These are phyloP conservation scores for Candida sp. DNA, from an alignment of 1,139 yeast species.

Conservation along the genomic window DNA sequence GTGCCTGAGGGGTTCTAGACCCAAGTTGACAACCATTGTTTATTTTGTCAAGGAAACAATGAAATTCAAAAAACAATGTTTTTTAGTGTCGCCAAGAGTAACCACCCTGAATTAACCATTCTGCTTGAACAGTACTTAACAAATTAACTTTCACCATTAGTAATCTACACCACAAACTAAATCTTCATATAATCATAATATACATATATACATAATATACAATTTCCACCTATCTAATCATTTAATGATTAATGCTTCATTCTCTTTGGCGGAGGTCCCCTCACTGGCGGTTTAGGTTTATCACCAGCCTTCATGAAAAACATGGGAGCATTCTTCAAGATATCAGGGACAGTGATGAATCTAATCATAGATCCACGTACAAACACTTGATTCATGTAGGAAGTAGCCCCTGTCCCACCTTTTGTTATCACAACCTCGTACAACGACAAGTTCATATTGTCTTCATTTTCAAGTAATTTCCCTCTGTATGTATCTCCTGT, in stretches of 20 bases:
- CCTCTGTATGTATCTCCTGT: constrained; percentile 91
- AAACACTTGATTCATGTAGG: constrained; percentile 82
- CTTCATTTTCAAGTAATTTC: constrained; percentile 78
- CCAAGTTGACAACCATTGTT: background rate
- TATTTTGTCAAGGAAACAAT: too few species aligned
- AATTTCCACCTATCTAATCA: too few species aligned
- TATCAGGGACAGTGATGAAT: constrained; percentile 84
- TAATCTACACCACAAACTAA: background rate
- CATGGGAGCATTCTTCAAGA: constrained; percentile 84
- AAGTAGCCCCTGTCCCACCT: constrained; percentile 60
- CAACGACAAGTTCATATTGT: constrained; percentile 90
- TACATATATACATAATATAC: background rate
- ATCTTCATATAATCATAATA: background rate
- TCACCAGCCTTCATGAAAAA: constrained; percentile 63
- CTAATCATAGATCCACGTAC: constrained; percentile 90
- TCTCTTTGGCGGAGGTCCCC: constrained; percentile 52
- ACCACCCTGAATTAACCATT: background rate
- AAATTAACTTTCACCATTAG: background rate
- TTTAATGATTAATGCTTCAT: constrained; percentile 16
- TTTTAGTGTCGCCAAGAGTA: background rate
- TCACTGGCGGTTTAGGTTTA: constrained; percentile 67
- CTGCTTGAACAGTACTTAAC: background rate
- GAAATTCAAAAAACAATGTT: too few species aligned
- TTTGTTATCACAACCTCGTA: constrained; percentile 81
- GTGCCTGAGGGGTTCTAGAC: background rate